Conservation (phyloP, 768 basidiomycete species). For the Boletus vermiculosoides region DNA sequence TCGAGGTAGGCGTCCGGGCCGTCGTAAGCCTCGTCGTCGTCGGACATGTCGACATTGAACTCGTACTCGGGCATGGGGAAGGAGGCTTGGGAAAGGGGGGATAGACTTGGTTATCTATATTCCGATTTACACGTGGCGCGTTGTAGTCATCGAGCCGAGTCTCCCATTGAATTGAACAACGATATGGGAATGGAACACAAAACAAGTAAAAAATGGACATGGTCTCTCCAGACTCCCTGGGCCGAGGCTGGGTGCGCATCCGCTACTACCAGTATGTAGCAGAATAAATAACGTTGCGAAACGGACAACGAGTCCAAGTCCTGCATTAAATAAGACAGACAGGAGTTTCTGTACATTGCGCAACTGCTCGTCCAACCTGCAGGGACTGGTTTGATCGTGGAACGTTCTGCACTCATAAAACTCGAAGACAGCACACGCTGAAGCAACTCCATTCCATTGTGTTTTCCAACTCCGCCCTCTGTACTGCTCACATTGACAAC, state of each 20-base stretch:
- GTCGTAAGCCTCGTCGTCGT: slow-evolving; percentile 32
- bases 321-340: neutral
- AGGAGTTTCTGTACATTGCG: neutral
- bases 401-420: neutral
- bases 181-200: neutral
- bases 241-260: neutral
- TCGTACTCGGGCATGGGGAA: slow-evolving; percentile 22
- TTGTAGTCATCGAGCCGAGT: neutral
- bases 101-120: slow-evolving; percentile 4
- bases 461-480: slow-evolving; percentile 31
- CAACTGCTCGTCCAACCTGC: neutral
- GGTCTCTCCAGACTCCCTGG: neutral
- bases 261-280: no score
- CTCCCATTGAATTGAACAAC: neutral
- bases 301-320: neutral
- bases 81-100: neutral
- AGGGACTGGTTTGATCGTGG: neutral
- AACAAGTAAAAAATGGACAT: neutral
- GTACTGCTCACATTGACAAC: neutral
- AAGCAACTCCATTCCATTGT: neutral
- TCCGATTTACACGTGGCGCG: slow-evolving; percentile 5
- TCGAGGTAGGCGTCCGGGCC: slow-evolving; percentile 38
- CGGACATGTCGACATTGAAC: slow-evolving; percentile 15
- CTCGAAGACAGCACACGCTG: neutral
- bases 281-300: neutral